These are phyloP conservation scores for Raffaelea ambrosiae DNA, from an alignment of 2,329 filamentous ascomycete genomes.

Conservation along the genomic window DNA sequence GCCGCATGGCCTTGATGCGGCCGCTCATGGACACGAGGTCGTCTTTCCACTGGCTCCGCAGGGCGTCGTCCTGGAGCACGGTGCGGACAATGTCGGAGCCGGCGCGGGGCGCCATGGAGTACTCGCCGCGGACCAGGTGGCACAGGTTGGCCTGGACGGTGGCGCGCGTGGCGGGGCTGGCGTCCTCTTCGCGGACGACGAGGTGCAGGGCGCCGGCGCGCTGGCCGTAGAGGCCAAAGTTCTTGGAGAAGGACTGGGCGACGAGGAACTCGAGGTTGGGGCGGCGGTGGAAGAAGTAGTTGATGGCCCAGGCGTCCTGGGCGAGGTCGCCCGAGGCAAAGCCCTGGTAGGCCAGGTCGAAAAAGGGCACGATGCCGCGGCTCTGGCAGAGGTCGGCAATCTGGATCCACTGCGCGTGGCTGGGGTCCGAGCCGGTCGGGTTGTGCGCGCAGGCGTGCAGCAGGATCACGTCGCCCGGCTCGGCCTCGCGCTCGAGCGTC, in stretches of 20 bases:
- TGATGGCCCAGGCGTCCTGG: constrained; percentile 79
- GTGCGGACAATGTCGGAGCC: constrained; percentile 79
- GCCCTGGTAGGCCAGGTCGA: constrained; percentile 95
- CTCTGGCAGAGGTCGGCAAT: constrained; percentile 67
- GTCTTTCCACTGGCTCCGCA: constrained; percentile 86
- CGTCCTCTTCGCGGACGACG: constrained; percentile 61
- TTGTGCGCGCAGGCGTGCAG: constrained; percentile 96
- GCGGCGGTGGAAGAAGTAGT: constrained; percentile 67
- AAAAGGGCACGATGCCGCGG: constrained; percentile 90
- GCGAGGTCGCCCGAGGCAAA: constrained; percentile 86
- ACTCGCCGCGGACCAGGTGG: constrained; percentile 91
- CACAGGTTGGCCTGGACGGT: constrained; percentile 79
- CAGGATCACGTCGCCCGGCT: constrained; percentile 68
- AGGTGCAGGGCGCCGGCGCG: constrained; percentile 94
- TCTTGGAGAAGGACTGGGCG: constrained; percentile 93
- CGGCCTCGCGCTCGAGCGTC: constrained; percentile 59
- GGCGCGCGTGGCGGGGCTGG: constrained; percentile 49
- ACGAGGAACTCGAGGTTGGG: constrained; percentile 82
- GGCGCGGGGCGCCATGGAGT: constrained; percentile 90
- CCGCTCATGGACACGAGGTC: constrained; percentile 91
- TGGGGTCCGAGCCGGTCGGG: constrained; percentile 92
- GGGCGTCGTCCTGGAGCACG: constrained; percentile 68
- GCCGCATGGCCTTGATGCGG: constrained; percentile 86
- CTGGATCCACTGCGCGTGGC: constrained; percentile 87
- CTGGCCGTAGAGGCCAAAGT: constrained; percentile 94